Base-by-base conservation (phyloP, 441 rosid genomes). In the Lagerstroemia fauriei region DNA sequence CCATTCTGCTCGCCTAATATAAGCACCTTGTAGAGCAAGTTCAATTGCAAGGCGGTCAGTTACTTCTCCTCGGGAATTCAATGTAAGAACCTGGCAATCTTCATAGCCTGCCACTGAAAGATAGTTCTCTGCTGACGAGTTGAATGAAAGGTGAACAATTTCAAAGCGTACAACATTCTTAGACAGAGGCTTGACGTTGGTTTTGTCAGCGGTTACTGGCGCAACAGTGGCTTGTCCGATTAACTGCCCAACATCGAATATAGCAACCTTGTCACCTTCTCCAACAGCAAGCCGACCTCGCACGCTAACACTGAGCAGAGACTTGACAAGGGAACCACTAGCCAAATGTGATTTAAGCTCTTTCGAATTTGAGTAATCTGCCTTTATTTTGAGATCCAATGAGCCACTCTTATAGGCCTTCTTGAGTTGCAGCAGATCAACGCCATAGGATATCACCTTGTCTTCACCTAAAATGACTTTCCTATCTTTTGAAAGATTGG, bases 221-320 rank as follows among this genome's bases (percentile, higher is more conserved):
- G 95, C 96, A 85, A 91, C 84, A 77, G 98, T 91, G 86, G 98
- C 93, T 87, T 96, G 99, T 84, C 99, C 98, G 83, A 97, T 94
- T 83, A 97, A 89, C 90, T 93, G 98, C 81, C 97, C 98, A 90
- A 89, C 95, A 90, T 97, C 99, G 87, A 94, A 97, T 87, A 97
- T 92, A 84, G 98, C 93, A 83, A 97, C 99, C 90, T 93, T 97
- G 88, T 97, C 99, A 86, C 99, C 99, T 91, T 97, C 99, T 85
- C 99, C 99, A 89, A 97, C 99, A 86, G 98, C 99, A 85, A 97
- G 98, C 87, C 97, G 96, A 84, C 99, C 99, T 82, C 99, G 95
- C 87, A 85, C 89, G 88, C 93, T 93, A 78, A 96, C 97, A 89
- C 98, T 96, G 77, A 97, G 97, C 94, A 97, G 91, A 48, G 99